Evolutionary conservation across 305 asterid species (phyloP), one percentile per base, ranked within the genome.

Genomic region (Fraxinus floribunda): DNA sequence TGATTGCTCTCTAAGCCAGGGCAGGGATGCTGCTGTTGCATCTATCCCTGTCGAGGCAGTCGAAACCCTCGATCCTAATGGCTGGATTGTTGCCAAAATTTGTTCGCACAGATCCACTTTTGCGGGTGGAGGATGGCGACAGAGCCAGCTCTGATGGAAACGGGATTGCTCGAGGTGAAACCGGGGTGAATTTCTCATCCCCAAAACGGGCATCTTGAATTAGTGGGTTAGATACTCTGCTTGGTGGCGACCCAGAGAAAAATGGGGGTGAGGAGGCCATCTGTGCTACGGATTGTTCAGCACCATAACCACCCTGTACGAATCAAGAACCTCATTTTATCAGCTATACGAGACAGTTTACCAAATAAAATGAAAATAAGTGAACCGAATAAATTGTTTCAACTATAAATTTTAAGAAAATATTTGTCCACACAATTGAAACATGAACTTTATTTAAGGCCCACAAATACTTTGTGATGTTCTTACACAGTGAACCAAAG

Each of bases 241-340:
- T 90, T 91, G 99, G 99, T 91, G 99, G 99, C 7, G 99, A 96
- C 95, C 99, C 98, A 3, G 91, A 74, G 89, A 94, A 96, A 93
- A 93, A 96, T 76, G 98, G 98, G 97, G 98, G 98, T 89, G 99
- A 94, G 90, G 95, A 91, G 84, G 94, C 94, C 85, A 85, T 87
- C 76, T 89, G 93, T 68, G 91, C 60, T 66, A 82, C 80, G 7
- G 92, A 71, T 73, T 90, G 97, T 16, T 91, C 96, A 5, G 79
- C 30, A 78, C 90, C 84, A 55, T 77, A 77, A 85, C 88, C 90
- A 84, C 97, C 97, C 98, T 96, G 90, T 35, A 29, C 18, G 32
- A 68, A 71, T 73, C 15, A 2, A 78, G 38, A 57, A n/a, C 35
- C 0, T 77, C 30, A 8, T 36, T 6, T 36, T 5, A 22, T 77